phyloP scores from a whole-genome alignment of 192 early-diverging fungal species.

The Coemansia sp. region DNA sequence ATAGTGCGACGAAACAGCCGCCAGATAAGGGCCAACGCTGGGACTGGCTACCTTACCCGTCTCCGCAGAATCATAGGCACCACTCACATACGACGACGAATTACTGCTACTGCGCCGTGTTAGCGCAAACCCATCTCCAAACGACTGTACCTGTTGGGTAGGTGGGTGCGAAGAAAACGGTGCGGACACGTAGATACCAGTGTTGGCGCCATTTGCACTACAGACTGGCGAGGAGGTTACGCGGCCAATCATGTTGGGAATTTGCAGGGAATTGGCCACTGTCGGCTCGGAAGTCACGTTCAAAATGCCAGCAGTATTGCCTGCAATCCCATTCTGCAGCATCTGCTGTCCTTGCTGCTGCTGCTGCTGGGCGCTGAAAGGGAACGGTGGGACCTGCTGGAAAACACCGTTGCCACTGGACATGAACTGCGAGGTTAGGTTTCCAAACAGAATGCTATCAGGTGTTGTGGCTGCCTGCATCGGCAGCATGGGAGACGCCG shows the following conservation, averaged over 20 bases:
- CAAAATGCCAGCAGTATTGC: neutral
- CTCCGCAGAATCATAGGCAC: neutral
- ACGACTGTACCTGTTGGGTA: neutral
- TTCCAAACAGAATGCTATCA: slow-evolving; percentile 28
- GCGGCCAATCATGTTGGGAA: slow-evolving; percentile 2
- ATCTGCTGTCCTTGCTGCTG: slow-evolving; percentile 12
- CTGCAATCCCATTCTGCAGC: neutral
- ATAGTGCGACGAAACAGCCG: slow-evolving; percentile 1
- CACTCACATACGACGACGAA: neutral
- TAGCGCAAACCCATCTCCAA: neutral
- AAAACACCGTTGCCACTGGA: slow-evolving; percentile 14
- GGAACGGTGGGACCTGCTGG: slow-evolving; percentile 13
- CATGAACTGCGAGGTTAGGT: slow-evolving; percentile 42
- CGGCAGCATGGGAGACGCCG: slow-evolving; percentile 27
- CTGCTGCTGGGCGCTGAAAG: slow-evolving; percentile 1
- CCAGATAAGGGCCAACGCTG: neutral
- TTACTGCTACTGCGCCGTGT: neutral
- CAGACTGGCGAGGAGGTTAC: slow-evolving; percentile 1
- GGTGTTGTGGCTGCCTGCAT: slow-evolving; percentile 17
- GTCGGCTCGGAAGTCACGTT: neutral
- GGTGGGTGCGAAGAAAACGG: neutral
- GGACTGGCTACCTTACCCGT: slow-evolving; percentile 1
- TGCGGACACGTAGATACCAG: neutral
- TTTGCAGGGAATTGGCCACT: neutral
- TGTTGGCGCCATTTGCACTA: neutral